These are phyloP conservation scores for Ogataea nitratoaversa DNA, from an alignment of 805 yeast species.

Conservation along the genomic window DNA sequence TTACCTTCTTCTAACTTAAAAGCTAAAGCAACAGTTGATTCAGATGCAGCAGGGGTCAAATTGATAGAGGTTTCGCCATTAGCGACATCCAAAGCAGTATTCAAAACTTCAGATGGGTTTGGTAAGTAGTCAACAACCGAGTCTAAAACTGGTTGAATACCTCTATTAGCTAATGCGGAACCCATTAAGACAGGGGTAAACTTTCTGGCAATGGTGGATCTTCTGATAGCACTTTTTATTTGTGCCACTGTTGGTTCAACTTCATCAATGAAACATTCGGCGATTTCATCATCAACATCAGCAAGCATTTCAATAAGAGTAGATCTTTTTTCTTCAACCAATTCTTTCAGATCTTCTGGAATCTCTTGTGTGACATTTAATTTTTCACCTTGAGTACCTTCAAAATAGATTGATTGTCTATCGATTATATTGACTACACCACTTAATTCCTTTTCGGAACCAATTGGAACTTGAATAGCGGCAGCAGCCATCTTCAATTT, in stretches of 20 bases:
- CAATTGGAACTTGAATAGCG: conserved; percentile 97
- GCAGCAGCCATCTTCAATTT: conserved; percentile 94
- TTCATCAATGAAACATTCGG: conserved; percentile 89
- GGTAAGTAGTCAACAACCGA: conserved; percentile 96
- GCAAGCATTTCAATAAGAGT: conserved; percentile 89
- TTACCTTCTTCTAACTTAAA: conserved; percentile 98
- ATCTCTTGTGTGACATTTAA: conserved; percentile 56
- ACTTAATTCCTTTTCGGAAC: conserved; percentile 75
- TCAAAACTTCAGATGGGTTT: conserved; percentile 88
- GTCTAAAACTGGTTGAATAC: conserved; percentile 92
- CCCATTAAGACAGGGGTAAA: conserved; percentile 99
- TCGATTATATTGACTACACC: conserved; percentile 93
- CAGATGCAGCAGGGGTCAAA: conserved; percentile 63
- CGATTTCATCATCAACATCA: conserved; percentile 96
- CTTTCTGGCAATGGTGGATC: conserved; percentile 90
- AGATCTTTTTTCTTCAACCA: conserved; percentile 88
- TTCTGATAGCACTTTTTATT: conserved; percentile 84
- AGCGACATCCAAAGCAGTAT: conserved; percentile 78
- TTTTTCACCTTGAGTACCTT: conserved; percentile 85
- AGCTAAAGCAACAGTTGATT: conserved; percentile 95
- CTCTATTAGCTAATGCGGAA: conserved; percentile 94
- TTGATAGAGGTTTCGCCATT: conserved; percentile 64
- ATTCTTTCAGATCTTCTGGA: conserved; percentile 74
- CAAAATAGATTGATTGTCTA: conserved; percentile 82
- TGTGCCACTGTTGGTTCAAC: conserved; percentile 80